Conservation (phyloP, 805 yeast species). For the Kodamaea nitidulidarum region DNA sequence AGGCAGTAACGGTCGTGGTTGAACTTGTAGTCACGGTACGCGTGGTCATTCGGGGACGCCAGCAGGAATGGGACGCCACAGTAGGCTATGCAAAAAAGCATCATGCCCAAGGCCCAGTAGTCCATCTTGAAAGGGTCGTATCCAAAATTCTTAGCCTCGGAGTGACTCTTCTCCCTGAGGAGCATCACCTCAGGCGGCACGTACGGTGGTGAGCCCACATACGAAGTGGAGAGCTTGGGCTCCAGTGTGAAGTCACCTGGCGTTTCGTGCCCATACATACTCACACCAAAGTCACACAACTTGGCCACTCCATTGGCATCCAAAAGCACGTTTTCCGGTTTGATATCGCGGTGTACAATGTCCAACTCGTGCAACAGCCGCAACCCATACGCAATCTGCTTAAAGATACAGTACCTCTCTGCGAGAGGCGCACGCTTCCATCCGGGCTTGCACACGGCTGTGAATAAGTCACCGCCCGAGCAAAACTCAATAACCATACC, state of each 20-base stretch:
- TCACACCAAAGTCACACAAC: slow-evolving; percentile 74
- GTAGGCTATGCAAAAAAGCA: slow-evolving; percentile 57
- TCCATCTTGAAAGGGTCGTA: slow-evolving; percentile 70
- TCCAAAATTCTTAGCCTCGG: slow-evolving; percentile 35
- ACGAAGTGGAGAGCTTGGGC: slow-evolving; percentile 38
- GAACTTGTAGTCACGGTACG: slow-evolving; percentile 52
- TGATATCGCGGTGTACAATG: slow-evolving; percentile 68
- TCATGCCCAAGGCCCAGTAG: slow-evolving; percentile 68
- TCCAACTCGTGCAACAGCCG: slow-evolving; percentile 61
- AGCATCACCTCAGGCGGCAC: slow-evolving; percentile 73
- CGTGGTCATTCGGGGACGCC: slow-evolving; percentile 45
- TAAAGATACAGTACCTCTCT: slow-evolving; percentile 64
- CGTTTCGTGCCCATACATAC: slow-evolving; percentile 56
- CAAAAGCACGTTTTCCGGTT: slow-evolving; percentile 69
- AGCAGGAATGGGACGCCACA: slow-evolving; percentile 58
- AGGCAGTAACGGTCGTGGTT: slow-evolving; percentile 40
- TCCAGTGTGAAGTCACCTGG: slow-evolving; percentile 48
- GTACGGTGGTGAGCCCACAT: slow-evolving; percentile 79
- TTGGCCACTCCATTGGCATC: slow-evolving; percentile 58
- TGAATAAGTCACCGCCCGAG: slow-evolving; percentile 57
- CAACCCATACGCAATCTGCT: slow-evolving; percentile 61
- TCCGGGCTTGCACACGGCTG: slow-evolving; percentile 49
- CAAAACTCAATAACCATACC: slow-evolving; percentile 69
- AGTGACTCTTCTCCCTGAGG: slow-evolving; percentile 33
- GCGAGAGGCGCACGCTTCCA: slow-evolving; percentile 51